Evolutionary conservation across 2,329 filamentous ascomycete species (phyloP).

Genomic region (Aspergillus costaricaensis): DNA sequence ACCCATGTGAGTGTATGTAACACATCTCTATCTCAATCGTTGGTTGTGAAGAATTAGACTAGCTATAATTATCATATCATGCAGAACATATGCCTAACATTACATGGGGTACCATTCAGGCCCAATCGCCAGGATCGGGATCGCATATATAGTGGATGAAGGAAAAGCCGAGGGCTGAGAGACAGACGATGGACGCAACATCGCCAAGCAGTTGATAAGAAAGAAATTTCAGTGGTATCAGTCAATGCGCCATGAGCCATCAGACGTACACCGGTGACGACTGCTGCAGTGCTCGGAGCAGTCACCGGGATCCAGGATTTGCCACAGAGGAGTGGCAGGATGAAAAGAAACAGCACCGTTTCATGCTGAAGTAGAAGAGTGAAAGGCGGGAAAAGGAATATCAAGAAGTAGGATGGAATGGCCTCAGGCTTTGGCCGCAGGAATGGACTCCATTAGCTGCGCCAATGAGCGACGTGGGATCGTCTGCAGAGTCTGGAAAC

Average conservation of each 20-base stretch:
- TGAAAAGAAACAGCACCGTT: background rate
- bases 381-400: background rate
- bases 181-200: background rate
- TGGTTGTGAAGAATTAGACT: background rate
- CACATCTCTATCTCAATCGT: background rate
- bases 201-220: background rate
- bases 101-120: background rate
- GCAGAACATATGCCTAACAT: background rate
- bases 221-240: background rate
- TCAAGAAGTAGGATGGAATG: background rate
- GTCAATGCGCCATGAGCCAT: background rate
- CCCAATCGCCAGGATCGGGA: background rate
- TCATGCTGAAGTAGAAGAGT: background rate
- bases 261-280: background rate
- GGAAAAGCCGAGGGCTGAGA: background rate
- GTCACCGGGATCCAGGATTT: background rate
- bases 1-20: background rate
- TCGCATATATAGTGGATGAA: background rate
- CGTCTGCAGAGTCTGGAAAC: conserved; percentile 37
- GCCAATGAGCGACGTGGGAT: conserved; percentile 35
- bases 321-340: background rate
- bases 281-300: background rate
- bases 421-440: conserved; percentile 3
- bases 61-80: background rate
- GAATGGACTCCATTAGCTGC: conserved; percentile 32